Evolutionary conservation across 148 eudicot species (phyloP).

Genomic region (Vaccinium myrtillus): DNA sequence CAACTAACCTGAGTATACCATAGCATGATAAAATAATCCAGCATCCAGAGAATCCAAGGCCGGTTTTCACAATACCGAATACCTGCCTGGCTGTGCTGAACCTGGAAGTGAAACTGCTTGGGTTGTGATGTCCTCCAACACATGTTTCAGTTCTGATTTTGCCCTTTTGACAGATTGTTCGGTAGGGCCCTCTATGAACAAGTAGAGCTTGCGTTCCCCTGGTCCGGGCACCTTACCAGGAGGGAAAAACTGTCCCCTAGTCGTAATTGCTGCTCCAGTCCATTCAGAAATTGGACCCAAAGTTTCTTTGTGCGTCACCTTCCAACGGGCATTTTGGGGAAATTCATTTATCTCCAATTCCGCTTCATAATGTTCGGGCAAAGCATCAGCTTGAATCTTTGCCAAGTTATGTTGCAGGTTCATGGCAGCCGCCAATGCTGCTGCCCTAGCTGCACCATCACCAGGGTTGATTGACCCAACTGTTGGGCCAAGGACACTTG

Average conservation of each 20-base stretch:
- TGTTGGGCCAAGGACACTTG: conserved; percentile 26
- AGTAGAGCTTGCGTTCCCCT: conserved; percentile 67
- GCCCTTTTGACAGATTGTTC: conserved; percentile 84
- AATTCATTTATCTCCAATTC: conserved; percentile 84
- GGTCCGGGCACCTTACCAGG: conserved; percentile 63
- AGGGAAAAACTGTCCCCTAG: conserved; percentile 66
- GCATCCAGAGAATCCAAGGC: not conserved
- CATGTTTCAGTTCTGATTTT: conserved; percentile 66
- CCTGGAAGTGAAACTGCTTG: conserved; percentile 77
- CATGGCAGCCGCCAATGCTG: conserved; percentile 59
- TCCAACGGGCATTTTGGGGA: conserved; percentile 90
- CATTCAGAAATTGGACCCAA: conserved; percentile 78
- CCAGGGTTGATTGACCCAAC: conserved; percentile 24
- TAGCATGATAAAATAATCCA: conserved; percentile 13
- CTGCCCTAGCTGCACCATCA: conserved; percentile 56
- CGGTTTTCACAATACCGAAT: conserved; percentile 49
- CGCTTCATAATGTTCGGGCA: conserved; percentile 83
- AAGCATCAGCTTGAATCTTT: conserved; percentile 71
- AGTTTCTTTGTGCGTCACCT: conserved; percentile 86
- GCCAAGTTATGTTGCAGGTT: conserved; percentile 66
- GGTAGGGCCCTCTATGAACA: conserved; percentile 78
- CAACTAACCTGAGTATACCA: conserved; percentile 24
- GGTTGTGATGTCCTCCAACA: conserved; percentile 69
- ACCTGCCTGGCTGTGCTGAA: conserved; percentile 72
- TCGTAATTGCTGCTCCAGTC: conserved; percentile 86